These are phyloP conservation scores for Aspergillus ochraceus DNA, from an alignment of 2,329 filamentous ascomycete genomes.

Conservation along the genomic window DNA sequence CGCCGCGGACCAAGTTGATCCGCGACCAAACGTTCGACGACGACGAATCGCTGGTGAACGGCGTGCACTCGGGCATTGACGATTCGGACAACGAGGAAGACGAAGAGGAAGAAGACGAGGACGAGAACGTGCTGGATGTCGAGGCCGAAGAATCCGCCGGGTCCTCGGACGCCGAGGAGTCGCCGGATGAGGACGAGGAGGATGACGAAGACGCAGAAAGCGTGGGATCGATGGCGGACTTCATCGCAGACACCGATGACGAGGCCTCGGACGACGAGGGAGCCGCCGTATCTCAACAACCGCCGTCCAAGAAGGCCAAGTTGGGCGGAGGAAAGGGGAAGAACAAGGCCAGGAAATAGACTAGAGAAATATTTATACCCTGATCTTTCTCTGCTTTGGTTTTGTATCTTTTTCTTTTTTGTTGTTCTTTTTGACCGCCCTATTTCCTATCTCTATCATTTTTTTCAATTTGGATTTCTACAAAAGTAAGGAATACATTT, in stretches of 20 bases:
- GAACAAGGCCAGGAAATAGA: constrained; percentile 37
- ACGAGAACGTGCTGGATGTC: constrained; percentile 44
- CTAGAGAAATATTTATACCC: constrained; percentile 24
- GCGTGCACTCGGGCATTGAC: constrained; percentile 33
- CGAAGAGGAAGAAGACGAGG: constrained; percentile 48
- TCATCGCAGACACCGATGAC: constrained; percentile 50
- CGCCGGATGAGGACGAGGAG: constrained; percentile 61
- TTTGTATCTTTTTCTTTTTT: constrained; percentile 2
- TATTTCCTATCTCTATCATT: constrained; percentile 13
- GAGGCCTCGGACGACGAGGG: constrained; percentile 35
- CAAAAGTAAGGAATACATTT: not conserved
- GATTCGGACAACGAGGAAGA: constrained; percentile 52
- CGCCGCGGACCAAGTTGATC: constrained; percentile 37
- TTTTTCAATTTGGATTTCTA: not conserved
- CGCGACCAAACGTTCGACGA: constrained; percentile 41
- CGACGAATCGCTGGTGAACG: constrained; percentile 44
- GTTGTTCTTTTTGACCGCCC: constrained; percentile 10
- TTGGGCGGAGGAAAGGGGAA: constrained; percentile 30
- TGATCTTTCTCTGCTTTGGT: constrained; percentile 17
- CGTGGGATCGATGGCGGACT: constrained; percentile 48
- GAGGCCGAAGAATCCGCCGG: constrained; percentile 45
- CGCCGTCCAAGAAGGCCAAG: constrained; percentile 40
- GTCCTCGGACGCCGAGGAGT: constrained; percentile 47
- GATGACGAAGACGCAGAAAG: constrained; percentile 64
- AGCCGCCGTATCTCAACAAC: constrained; percentile 22